Evolutionary conservation across 2,329 filamentous ascomycete genomes (phyloP), one percentile per base, ranked within the genome.

Genomic region (Aspergillus fijiensis): DNA sequence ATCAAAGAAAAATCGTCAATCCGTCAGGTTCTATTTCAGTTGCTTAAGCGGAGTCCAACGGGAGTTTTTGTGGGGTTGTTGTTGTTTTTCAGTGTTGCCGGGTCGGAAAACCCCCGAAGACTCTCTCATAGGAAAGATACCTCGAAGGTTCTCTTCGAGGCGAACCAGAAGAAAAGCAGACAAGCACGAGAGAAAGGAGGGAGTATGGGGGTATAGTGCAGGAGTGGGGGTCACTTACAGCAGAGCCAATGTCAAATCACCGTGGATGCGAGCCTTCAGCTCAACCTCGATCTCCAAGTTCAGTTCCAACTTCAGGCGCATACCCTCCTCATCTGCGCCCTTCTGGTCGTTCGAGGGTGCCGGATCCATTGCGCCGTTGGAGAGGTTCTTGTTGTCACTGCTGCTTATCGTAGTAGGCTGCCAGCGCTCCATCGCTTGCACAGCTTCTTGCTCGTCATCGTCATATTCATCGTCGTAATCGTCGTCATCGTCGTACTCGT

Each of bases 261-360:
- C 92, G 69, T 92, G 87, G 66, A 95, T 92, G 75, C 88, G 88
- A 25, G 91, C 91, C 81, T 94, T 95, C 63, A 95, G 83, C 69
- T 92, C 89, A 63, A 95, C 90, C 76, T 95, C 91, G 56, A 95
- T 84, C 67, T 95, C 91, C 57, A 95, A 80, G 75, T 93, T 92
- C 59, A 92, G 79, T 71, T 93, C 91, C 27, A 95, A 76, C 74
- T 87, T 88, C 70, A 66, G 49, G 54, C 63, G 60, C 16, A 39
- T 56, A 5, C 59, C 49, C 31, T 56, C 57, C 12, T 58, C 31
- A 10, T 58, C 56, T 14, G 25, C 16, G 21, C 21, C 27, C 21
- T 45, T 45, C 39, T 45, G 39, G 16, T 45, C 39, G 39, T 45
- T 45, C 39, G 14, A 39, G 16, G 9, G 49, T 19, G 21, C 48